These are phyloP conservation scores for Anisodus acutangulus DNA, from an alignment of 257 asterid genomes.

Conservation along the genomic window DNA sequence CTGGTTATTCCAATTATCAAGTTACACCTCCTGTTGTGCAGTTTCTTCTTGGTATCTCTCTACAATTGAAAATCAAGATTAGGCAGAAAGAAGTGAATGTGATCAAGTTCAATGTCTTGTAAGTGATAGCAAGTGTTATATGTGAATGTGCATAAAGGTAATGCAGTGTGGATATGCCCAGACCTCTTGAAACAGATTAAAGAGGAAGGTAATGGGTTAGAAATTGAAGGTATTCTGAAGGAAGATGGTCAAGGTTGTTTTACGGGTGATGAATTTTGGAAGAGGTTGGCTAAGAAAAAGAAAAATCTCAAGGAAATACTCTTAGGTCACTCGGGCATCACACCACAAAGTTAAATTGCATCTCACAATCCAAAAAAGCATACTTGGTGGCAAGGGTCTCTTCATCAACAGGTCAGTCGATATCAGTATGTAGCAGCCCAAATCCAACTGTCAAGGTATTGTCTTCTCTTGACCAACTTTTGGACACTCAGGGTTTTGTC, in stretches of 20 bases:
- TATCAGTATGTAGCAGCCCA: neutral
- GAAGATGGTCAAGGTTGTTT: neutral
- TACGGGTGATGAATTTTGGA: neutral
- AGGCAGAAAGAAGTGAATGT: neutral
- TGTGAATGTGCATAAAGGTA: neutral
- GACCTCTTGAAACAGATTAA: neutral
- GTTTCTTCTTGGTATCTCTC: neutral
- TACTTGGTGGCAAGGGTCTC: neutral
- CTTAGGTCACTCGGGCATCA: neutral
- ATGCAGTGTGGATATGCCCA: neutral
- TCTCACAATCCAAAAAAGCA: neutral
- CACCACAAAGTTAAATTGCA: conserved; percentile 8
- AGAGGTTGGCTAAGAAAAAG: conserved; percentile 11
- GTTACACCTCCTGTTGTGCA: neutral
- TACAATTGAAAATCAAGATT: conserved; percentile 15
- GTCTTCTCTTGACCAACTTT: neutral
- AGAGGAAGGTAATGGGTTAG: conserved; percentile 9
- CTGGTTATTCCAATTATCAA: neutral
- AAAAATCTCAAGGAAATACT: neutral
- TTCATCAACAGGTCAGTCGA: neutral
- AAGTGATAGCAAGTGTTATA: neutral
- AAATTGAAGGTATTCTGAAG: conserved; percentile 25
- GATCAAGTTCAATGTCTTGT: neutral
- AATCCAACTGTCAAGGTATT: neutral
- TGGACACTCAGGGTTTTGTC: conserved; percentile 2